These are phyloP conservation scores for Populus davidiana DNA, from an alignment of 345 rosid genomes.

Conservation along the genomic window DNA sequence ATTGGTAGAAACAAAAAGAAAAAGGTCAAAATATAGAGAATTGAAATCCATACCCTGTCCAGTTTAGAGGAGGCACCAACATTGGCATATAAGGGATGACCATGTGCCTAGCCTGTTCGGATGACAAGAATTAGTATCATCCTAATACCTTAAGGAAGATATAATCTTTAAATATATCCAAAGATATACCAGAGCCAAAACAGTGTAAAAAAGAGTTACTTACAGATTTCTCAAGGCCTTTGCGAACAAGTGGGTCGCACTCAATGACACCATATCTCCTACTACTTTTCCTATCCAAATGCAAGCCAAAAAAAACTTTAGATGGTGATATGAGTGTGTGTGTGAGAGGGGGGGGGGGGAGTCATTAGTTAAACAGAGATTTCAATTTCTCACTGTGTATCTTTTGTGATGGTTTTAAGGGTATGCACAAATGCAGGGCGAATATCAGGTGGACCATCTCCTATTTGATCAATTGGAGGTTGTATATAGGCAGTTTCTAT, in stretches of 20 bases:
- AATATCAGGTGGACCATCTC: constrained; percentile 76
- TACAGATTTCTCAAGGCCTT: constrained; percentile 91
- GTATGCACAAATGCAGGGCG: constrained; percentile 90
- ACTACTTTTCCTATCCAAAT: constrained; percentile 57
- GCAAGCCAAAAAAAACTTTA: background rate
- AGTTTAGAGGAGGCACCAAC: constrained; percentile 85
- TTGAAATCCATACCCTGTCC: constrained; percentile 77
- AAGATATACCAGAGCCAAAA: constrained; percentile 1
- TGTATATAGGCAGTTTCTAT: constrained; percentile 86
- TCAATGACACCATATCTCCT: constrained; percentile 92
- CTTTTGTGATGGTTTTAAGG: constrained; percentile 54
- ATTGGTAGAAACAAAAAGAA: background rate
- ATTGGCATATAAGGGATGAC: constrained; percentile 98
- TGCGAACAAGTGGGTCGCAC: constrained; percentile 78
- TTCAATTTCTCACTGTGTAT: constrained; percentile 52
- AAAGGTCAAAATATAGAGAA: constrained; percentile 13
- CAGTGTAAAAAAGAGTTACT: constrained; percentile 23
- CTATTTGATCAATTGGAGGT: constrained; percentile 68
- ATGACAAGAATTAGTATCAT: constrained; percentile 22
- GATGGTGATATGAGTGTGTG: background rate
- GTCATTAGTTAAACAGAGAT: constrained; percentile 16
- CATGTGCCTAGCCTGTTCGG: constrained; percentile 89
- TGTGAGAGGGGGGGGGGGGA: constrained; percentile 1
- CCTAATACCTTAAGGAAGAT: constrained; percentile 10
- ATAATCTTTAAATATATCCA: constrained; percentile 8